Percentiles rank a stretch among this genome's conserved stretches.
Conservation (phyloP, 768 basidiomycete genomes). For the Tylopilus rubrobrunneus region DNA sequence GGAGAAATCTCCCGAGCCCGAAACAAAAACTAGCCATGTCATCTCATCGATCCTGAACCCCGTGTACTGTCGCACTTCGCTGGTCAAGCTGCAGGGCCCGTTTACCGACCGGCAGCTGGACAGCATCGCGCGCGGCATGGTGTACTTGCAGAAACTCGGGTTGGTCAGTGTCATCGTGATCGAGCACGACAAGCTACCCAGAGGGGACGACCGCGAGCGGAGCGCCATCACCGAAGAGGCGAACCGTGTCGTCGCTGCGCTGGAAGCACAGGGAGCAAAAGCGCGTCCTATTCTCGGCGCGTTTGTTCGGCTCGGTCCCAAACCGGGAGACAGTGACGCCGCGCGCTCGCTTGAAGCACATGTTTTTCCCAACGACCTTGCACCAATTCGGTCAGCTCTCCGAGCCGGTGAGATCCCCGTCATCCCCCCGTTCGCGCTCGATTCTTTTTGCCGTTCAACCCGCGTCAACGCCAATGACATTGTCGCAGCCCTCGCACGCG, state of each 20-base stretch:
- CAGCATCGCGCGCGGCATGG: conserved; percentile 89
- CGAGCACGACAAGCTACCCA: conserved; percentile 74
- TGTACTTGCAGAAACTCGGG: conserved; percentile 93
- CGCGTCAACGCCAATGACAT: conserved; percentile 87
- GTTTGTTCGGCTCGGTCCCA: conserved; percentile 79
- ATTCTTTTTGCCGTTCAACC: conserved; percentile 83
- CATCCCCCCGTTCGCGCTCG: conserved; percentile 87
- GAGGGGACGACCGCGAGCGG: conserved; percentile 70
- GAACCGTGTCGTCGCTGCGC: conserved; percentile 75
- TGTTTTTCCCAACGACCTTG: conserved; percentile 73
- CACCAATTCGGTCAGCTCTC: conserved; percentile 83
- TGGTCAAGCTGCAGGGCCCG: conserved; percentile 96
- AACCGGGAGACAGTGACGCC: conserved; percentile 45
- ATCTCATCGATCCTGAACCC: conserved; percentile 82
- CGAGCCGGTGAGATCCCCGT: conserved; percentile 95
- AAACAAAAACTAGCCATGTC: conserved; percentile 45
- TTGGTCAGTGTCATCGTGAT: conserved; percentile 94
- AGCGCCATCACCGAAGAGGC: conserved; percentile 69
- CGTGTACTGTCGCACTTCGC: conserved; percentile 77
- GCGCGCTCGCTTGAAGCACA: conserved; percentile 67
- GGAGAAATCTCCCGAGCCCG: conserved; percentile 29
- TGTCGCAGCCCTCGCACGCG: conserved; percentile 79
- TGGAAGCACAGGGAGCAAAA: conserved; percentile 81
- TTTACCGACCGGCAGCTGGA: conserved; percentile 92
- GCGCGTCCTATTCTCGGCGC: conserved; percentile 88